These are phyloP conservation scores for Hygrophoropsis aurantiaca DNA, from an alignment of 768 basidiomycete species.

Conservation along the genomic window DNA sequence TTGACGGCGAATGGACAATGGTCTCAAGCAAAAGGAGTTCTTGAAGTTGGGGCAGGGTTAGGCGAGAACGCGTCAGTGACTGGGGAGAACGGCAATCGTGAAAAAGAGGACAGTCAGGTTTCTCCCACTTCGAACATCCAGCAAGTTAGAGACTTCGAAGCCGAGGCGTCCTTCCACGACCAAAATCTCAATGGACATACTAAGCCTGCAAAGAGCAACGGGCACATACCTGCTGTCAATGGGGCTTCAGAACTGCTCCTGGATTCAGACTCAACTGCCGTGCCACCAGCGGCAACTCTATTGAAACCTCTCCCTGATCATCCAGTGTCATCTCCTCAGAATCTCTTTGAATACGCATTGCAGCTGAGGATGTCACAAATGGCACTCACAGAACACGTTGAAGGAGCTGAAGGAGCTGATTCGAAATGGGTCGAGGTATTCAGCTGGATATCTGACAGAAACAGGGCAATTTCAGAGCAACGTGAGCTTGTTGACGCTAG, in stretches of 20 bases:
- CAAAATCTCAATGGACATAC: not conserved
- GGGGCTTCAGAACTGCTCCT: constrained; percentile 22
- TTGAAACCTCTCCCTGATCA: constrained; percentile 48
- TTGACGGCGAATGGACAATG: constrained; percentile 80
- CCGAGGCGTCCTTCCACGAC: constrained; percentile 4
- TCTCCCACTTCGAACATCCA: not conserved
- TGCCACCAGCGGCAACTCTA: constrained; percentile 44
- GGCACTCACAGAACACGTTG: constrained; percentile 75
- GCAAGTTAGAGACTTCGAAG: constrained; percentile 10
- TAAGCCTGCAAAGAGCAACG: not conserved
- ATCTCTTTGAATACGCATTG: constrained; percentile 74
- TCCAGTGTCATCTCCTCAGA: constrained; percentile 49
- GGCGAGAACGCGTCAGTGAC: constrained; percentile 42
- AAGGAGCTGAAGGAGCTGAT: constrained; percentile 84
- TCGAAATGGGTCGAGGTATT: constrained; percentile 83
- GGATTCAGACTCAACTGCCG: constrained; percentile 18
- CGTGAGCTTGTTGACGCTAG: constrained; percentile 19
- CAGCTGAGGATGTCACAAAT: constrained; percentile 87
- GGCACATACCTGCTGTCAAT: not conserved
- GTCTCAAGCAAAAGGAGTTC: constrained; percentile 69
- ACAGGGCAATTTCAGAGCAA: constrained; percentile 28
- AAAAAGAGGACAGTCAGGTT: constrained; percentile 13
- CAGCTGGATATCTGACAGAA: constrained; percentile 75
- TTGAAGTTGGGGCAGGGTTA: constrained; percentile 73
- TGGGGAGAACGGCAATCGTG: constrained; percentile 31